These are phyloP conservation scores for Pseudonectria foliicola DNA, from an alignment of 2,329 filamentous ascomycete species.

Conservation along the genomic window DNA sequence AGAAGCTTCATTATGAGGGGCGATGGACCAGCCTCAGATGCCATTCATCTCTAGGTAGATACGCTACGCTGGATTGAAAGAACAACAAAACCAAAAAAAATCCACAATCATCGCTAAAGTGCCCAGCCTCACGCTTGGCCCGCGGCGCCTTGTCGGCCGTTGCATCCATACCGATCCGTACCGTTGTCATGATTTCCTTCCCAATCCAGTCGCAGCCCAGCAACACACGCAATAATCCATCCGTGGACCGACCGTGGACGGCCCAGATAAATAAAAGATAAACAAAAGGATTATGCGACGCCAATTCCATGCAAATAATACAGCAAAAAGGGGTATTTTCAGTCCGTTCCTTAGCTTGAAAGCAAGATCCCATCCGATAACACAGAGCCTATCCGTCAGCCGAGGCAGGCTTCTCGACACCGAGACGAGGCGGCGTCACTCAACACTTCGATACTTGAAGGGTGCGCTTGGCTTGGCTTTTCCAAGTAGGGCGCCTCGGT, in stretches of 20 bases:
- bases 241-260: slow-evolving; percentile 16
- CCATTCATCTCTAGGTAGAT: slow-evolving; percentile 6
- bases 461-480: too few relatives aligned
- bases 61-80: slow-evolving; percentile 13
- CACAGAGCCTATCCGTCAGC: not conserved
- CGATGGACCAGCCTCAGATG: not conserved
- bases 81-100: slow-evolving; percentile 6
- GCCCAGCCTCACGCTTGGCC: not conserved
- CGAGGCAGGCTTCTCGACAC: too few relatives aligned
- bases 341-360: slow-evolving; percentile 13
- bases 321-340: slow-evolving; percentile 14
- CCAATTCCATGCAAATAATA: slow-evolving; percentile 24
- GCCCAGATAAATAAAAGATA: slow-evolving; percentile 9
- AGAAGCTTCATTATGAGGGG: too few relatives aligned
- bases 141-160: not conserved
- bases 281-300: slow-evolving; percentile 15
- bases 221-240: slow-evolving; percentile 14
- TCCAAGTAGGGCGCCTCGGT: too few relatives aligned
- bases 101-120: slow-evolving; percentile 11
- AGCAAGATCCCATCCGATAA: slow-evolving; percentile 9
- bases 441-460: too few relatives aligned
- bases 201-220: slow-evolving; percentile 9
- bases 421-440: too few relatives aligned
- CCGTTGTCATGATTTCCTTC: slow-evolving; percentile 1
- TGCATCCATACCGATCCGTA: slow-evolving; percentile 1